phyloP scores from a whole-genome alignment of 345 rosid species.

The Salix suchowensis region DNA sequence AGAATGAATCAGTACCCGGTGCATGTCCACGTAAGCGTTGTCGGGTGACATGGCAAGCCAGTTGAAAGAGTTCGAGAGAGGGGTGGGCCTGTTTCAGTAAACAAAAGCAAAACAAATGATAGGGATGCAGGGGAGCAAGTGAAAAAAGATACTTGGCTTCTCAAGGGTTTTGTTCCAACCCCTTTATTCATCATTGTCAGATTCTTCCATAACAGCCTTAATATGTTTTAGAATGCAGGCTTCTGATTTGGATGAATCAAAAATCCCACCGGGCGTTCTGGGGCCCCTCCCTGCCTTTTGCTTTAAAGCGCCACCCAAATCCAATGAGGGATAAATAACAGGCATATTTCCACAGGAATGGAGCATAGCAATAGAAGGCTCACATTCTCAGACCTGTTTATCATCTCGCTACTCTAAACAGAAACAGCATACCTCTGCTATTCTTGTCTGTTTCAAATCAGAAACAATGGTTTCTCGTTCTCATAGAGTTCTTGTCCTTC shows the following conservation, averaged over 20 bases:
- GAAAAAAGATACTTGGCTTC: constrained; percentile 79
- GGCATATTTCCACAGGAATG: constrained; percentile 53
- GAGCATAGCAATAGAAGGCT: constrained; percentile 34
- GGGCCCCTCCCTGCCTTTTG: constrained; percentile 62
- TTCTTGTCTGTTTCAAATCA: constrained; percentile 37
- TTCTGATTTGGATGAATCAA: constrained; percentile 58
- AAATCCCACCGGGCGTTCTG: constrained; percentile 35
- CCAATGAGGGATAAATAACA: constrained; percentile 47
- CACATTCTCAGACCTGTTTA: constrained; percentile 29
- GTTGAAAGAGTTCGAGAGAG: constrained; percentile 23
- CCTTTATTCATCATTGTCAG: constrained; percentile 61
- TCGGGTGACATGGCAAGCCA: constrained; percentile 37
- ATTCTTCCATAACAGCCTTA: constrained; percentile 72
- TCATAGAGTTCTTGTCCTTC: constrained; percentile 41
- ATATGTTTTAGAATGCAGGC: constrained; percentile 51
- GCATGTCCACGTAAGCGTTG: constrained; percentile 31
- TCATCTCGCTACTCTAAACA: constrained; percentile 39
- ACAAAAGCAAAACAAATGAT: constrained; percentile 53
- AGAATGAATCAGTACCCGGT: constrained; percentile 5
- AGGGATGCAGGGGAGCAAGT: constrained; percentile 37
- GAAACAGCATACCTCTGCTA: constrained; percentile 32
- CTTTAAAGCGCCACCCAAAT: constrained; percentile 51
- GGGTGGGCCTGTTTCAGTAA: constrained; percentile 23
- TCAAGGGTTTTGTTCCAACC: constrained; percentile 44
- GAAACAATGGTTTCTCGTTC: constrained; percentile 43